Base-by-base conservation (phyloP, 345 rosid genomes). In the Hibiscus tridactylites region DNA sequence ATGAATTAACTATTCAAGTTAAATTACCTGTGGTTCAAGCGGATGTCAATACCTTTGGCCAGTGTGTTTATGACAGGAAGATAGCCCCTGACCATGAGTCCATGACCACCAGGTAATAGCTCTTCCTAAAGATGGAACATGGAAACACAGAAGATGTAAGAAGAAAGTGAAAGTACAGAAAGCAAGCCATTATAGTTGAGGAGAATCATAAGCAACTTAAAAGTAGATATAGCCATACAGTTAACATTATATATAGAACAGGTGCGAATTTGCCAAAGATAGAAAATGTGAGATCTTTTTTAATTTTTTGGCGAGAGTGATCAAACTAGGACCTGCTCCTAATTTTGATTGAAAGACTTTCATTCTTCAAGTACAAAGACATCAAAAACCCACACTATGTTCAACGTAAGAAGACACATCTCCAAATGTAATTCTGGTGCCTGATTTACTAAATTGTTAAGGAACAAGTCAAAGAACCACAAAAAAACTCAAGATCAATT, bases 1-100 rank as follows among this genome's bases (percentile, higher is more conserved):
- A 6, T 33, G 9, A 17, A 71, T 35, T 13, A 28, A 21, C 39
- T 37, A 13, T 33, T 56, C 59, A 69, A 52, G 64, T n/a, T 49
- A 61, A 59, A 49, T 37, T 82, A 92, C 98, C 96, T 90, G 80
- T 88, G 98, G 79, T 81, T 78, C 76, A 95, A 73, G 64, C 94
- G 92, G 68, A 95, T 83, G 79, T 95, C 96, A 39, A 95, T 89
- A 53, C 98, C 99, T 81, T 92, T 90, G 53, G 98, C 91, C 61
- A 95, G 92, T 54, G 99, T 90, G 83, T 92, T 92, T 74, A 95
- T 87, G 11, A 95, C 98, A 72, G 98, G 97, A 44, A 87, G 87
- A 79, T 95, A 95, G 59, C 99, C 99, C 84, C 99, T 84, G 35
- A 95, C 98, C 99, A 95, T 95, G 62, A 95, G 90, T 37, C 97